These are phyloP conservation scores for Phialophora macrospora DNA, from an alignment of 2,329 filamentous ascomycete species.

Conservation along the genomic window DNA sequence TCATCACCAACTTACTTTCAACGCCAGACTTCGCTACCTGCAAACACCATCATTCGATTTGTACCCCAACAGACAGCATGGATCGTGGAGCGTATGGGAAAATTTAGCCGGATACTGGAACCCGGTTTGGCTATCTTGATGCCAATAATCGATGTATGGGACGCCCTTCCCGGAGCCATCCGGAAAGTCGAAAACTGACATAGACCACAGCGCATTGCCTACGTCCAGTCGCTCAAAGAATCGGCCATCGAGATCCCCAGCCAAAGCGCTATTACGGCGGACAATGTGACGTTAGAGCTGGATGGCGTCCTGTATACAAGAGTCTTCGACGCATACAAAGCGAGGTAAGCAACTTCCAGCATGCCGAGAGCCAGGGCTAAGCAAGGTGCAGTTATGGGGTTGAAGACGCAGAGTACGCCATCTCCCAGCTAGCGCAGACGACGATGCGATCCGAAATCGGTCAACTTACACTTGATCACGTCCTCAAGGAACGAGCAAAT, in stretches of 20 bases:
- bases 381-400: constrained; percentile 77
- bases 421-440: constrained; percentile 95
- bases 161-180: background rate
- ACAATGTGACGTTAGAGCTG: constrained; percentile 95
- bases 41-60: constrained; percentile 94
- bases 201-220: constrained; percentile 73
- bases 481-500: constrained; percentile 93
- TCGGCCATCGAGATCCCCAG: constrained; percentile 94
- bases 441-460: constrained; percentile 99
- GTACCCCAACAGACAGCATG: constrained; percentile 99
- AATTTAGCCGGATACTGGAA: constrained; percentile 90
- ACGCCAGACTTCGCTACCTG: constrained; percentile 71
- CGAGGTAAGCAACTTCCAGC: constrained; percentile 65
- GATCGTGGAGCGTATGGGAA: constrained; percentile 99
- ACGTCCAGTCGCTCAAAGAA: constrained; percentile 97
- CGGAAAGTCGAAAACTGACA: constrained; percentile 14
- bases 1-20: constrained; percentile 75
- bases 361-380: constrained; percentile 9
- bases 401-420: constrained; percentile 98
- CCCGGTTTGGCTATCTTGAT: constrained; percentile 87
- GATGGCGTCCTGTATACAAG: constrained; percentile 95
- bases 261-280: constrained; percentile 96
- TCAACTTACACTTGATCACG: constrained; percentile 93
- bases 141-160: constrained; percentile 74
- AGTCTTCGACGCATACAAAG: constrained; percentile 98